phyloP scores from a whole-genome alignment of 495 filamentous ascomycete genomes.

The Aspergillus ostianus region DNA sequence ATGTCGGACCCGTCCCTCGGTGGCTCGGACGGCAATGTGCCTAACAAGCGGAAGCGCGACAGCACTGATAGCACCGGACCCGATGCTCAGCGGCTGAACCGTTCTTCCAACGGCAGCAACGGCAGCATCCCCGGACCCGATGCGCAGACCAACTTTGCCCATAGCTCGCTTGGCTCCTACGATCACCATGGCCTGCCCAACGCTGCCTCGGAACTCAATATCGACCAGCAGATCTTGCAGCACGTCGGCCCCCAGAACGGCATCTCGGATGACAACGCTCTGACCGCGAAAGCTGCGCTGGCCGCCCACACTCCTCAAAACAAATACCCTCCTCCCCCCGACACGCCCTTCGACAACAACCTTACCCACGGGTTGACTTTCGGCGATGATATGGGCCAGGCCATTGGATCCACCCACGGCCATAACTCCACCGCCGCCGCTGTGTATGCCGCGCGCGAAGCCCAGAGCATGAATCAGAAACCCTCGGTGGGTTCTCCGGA shows the following conservation, averaged over 20 bases:
- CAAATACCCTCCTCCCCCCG: slow-evolving; percentile 46
- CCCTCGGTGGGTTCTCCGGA: slow-evolving; percentile 93
- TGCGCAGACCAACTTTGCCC: slow-evolving; percentile 39
- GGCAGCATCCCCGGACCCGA: slow-evolving; percentile 41
- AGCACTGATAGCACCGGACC: slow-evolving; percentile 43
- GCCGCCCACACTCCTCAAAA: slow-evolving; percentile 44
- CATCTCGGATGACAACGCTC: slow-evolving; percentile 45
- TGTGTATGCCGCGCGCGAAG: slow-evolving; percentile 47
- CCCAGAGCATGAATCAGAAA: slow-evolving; percentile 57
- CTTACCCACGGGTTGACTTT: slow-evolving; percentile 42
- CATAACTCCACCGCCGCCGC: slow-evolving; percentile 50
- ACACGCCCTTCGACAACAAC: slow-evolving; percentile 43
- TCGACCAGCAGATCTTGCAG: slow-evolving; percentile 50
- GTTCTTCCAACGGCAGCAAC: slow-evolving; percentile 47
- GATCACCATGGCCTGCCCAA: slow-evolving; percentile 40
- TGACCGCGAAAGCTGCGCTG: slow-evolving; percentile 48
- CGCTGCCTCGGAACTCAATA: slow-evolving; percentile 41
- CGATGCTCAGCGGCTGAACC: slow-evolving; percentile 43
- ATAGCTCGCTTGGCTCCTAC: slow-evolving; percentile 38
- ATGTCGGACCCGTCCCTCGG: slow-evolving; percentile 47
- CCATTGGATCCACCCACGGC: slow-evolving; percentile 36
- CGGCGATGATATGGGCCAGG: slow-evolving; percentile 45
- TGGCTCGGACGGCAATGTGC: slow-evolving; percentile 34
- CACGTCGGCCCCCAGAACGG: slow-evolving; percentile 49
- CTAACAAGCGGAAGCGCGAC: slow-evolving; percentile 48